Conservation (phyloP, 2,329 filamentous ascomycete species). For the Fusarium brachygibbosum region DNA sequence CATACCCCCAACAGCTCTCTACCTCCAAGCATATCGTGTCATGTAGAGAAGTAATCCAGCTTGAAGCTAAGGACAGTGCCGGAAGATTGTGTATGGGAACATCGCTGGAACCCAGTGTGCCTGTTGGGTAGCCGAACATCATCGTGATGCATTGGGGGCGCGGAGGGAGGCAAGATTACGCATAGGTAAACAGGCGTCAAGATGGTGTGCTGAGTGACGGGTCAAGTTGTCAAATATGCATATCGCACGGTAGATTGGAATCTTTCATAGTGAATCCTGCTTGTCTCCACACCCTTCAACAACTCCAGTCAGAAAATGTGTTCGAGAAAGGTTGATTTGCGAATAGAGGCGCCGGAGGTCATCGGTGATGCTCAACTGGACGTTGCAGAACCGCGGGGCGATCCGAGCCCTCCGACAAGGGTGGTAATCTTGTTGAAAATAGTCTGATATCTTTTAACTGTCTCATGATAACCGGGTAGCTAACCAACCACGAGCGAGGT, state of each 20-base stretch:
- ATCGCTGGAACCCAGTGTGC: constrained; percentile 26
- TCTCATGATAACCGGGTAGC: constrained; percentile 28
- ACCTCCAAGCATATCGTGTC: background rate
- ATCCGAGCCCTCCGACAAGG: constrained; percentile 20
- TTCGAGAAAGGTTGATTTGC: constrained; percentile 10
- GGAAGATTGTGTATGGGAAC: constrained; percentile 25
- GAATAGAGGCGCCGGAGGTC: constrained; percentile 17
- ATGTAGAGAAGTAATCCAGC: background rate
- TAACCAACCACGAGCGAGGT: constrained; percentile 15
- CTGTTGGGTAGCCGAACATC: constrained; percentile 26
- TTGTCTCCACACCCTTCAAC: constrained; percentile 3
- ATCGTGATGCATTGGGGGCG: constrained; percentile 25
- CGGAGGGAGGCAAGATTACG: constrained; percentile 22
- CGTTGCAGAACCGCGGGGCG: constrained; percentile 16
- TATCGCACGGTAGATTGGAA: background rate
- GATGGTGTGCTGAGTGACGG: constrained; percentile 12
- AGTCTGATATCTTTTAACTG: constrained; percentile 21
- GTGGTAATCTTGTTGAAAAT: constrained; percentile 7
- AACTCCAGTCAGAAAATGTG: background rate
- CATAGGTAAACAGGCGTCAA: constrained; percentile 9
- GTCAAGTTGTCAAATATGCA: constrained; percentile 11
- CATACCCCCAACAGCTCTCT: background rate
- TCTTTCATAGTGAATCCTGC: background rate
- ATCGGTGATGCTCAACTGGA: constrained; percentile 18
- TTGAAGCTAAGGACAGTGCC: constrained; percentile 14